These are phyloP conservation scores for Penicillium thymicola DNA, from an alignment of 2,329 filamentous ascomycete genomes.

Conservation along the genomic window DNA sequence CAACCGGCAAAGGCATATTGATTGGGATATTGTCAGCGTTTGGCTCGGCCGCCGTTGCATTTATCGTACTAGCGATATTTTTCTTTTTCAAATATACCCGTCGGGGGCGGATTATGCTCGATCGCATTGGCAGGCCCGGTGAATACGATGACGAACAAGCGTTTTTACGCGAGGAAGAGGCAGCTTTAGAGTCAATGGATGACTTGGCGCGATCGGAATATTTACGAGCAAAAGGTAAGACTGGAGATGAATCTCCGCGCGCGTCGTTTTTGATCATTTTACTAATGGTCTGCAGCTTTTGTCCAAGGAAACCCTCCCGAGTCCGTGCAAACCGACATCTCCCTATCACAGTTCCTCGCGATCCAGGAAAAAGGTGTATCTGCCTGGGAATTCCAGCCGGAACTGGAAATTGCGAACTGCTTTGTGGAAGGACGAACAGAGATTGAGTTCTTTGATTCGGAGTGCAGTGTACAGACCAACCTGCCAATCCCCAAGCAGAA, in stretches of 20 bases:
- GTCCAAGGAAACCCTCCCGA: constrained; percentile 92
- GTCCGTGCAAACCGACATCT: constrained; percentile 94
- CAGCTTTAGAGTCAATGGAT: constrained; percentile 93
- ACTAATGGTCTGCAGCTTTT: constrained; percentile 62
- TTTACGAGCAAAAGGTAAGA: constrained; percentile 83
- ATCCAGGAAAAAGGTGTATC: constrained; percentile 99
- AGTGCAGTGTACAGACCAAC: constrained; percentile 96
- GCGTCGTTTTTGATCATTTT: constrained; percentile 4
- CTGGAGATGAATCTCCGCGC: background rate
- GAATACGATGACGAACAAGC: constrained; percentile 98
- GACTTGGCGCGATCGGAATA: constrained; percentile 89
- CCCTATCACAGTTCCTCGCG: constrained; percentile 91
- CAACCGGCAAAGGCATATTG: constrained; percentile 73
- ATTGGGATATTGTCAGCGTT: constrained; percentile 95
- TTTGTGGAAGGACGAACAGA: constrained; percentile 96
- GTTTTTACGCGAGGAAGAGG: constrained; percentile 88
- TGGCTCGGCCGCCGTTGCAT: constrained; percentile 81
- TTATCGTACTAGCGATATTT: constrained; percentile 73
- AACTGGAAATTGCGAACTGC: constrained; percentile 96
- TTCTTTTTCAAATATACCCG: constrained; percentile 93
- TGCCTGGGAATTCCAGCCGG: constrained; percentile 99
- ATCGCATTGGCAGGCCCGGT: constrained; percentile 86
- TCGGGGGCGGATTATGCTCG: constrained; percentile 84
- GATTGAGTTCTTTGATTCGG: constrained; percentile 98
- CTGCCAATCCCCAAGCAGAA: constrained; percentile 97